Evolutionary conservation across 208 protist genomes (phyloP).

Genomic region (Leptomonas pyrrhocoris): DNA sequence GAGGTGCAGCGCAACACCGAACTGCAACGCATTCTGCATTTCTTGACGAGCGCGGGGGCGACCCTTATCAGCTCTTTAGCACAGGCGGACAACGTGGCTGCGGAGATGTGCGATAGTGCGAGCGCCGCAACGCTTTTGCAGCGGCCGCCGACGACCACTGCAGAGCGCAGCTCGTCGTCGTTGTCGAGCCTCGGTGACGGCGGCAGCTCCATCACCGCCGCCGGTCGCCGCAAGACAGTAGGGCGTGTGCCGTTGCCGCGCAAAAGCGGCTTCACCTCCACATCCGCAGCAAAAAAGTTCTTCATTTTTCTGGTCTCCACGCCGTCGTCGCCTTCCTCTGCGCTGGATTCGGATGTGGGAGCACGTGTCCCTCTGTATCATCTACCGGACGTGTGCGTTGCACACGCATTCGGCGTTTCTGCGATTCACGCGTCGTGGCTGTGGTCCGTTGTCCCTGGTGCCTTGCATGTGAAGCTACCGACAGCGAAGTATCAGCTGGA

Average conservation of each 20-base stretch:
- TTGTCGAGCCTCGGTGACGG: not conserved
- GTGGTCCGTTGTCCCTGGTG: slow-evolving; percentile 28
- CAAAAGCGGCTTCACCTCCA: not conserved
- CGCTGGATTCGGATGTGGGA: not conserved
- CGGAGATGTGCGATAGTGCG: slow-evolving; percentile 20
- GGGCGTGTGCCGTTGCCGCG: slow-evolving; percentile 23
- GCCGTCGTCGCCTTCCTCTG: not conserved
- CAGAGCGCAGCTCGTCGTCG: slow-evolving; percentile 4
- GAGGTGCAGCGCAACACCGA: slow-evolving; percentile 32
- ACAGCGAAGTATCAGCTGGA: slow-evolving; percentile 12
- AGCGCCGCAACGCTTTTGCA: not conserved
- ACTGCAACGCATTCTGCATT: slow-evolving; percentile 34
- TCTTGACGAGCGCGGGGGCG: slow-evolving; percentile 21
- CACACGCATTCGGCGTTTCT: slow-evolving; percentile 58
- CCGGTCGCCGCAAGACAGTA: slow-evolving; percentile 8
- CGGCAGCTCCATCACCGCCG: not conserved
- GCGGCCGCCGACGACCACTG: not conserved
- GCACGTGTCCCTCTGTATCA: not conserved
- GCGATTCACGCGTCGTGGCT: slow-evolving; percentile 49
- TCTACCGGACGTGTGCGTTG: slow-evolving; percentile 34
- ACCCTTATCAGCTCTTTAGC: slow-evolving; percentile 19
- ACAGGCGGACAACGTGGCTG: slow-evolving; percentile 25
- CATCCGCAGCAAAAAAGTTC: not conserved
- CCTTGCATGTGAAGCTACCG: slow-evolving; percentile 18
- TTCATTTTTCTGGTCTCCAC: slow-evolving; percentile 25